phyloP scores from a whole-genome alignment of 345 rosid species.

The Salix exigua region DNA sequence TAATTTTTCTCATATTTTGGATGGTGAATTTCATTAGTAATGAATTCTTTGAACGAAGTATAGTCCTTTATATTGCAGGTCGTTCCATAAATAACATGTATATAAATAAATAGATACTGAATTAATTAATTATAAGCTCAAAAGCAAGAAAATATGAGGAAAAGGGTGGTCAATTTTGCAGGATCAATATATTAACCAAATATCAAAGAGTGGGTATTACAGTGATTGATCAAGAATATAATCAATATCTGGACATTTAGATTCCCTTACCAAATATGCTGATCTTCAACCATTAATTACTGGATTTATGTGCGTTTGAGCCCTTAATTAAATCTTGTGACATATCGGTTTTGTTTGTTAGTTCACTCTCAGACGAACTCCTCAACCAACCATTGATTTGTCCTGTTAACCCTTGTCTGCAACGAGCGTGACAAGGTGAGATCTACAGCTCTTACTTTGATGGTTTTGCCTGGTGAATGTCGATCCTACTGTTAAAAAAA shows the following conservation, averaged over 20 bases:
- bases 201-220: background rate
- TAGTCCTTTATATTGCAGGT: too few relatives aligned
- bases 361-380: background rate
- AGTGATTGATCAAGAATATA: background rate
- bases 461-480: slow-evolving; percentile 26
- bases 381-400: slow-evolving; percentile 15
- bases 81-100: too few relatives aligned
- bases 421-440: slow-evolving; percentile 19
- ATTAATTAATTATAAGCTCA: too few relatives aligned
- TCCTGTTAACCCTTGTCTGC: slow-evolving; percentile 18
- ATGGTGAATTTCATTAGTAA: too few relatives aligned
- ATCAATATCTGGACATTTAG: background rate
- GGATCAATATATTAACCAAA: background rate
- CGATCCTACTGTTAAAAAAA: background rate
- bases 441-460: slow-evolving; percentile 24
- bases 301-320: background rate
- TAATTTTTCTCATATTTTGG: too few relatives aligned
- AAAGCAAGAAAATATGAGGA: too few relatives aligned
- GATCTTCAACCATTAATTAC: background rate
- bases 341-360: background rate
- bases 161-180: background rate
- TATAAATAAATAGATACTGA: too few relatives aligned
- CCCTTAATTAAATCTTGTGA: background rate
- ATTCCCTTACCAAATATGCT: background rate
- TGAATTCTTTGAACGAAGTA: too few relatives aligned